Evolutionary conservation across 2,329 filamentous ascomycete species (phyloP).

Genomic region (Hypoxylon sp.): DNA sequence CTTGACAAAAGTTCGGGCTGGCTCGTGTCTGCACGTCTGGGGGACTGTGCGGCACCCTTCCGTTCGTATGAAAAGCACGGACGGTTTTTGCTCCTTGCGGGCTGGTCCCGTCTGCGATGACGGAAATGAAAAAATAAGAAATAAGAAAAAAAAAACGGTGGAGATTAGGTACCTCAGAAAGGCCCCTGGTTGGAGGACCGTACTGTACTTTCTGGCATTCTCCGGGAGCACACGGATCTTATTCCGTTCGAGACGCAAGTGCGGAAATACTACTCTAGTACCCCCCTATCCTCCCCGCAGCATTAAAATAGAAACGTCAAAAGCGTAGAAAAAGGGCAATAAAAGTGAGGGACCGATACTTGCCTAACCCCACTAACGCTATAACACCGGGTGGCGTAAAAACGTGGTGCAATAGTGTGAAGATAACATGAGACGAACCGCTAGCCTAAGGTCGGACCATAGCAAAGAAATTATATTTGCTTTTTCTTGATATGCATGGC

Average conservation of each 20-base stretch:
- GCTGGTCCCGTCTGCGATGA: neutral
- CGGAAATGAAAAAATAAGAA: constrained; percentile 3
- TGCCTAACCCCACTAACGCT: neutral
- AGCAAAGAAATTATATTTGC: neutral
- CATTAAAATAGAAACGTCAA: constrained; percentile 30
- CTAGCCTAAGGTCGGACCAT: neutral
- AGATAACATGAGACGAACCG: constrained; percentile 23
- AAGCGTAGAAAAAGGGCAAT: constrained; percentile 8
- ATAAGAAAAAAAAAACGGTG: neutral
- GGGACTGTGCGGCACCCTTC: constrained; percentile 2
- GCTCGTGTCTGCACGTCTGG: constrained; percentile 25
- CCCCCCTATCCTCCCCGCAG: constrained; percentile 18
- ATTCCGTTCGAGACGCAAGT: constrained; percentile 11
- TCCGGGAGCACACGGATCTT: neutral
- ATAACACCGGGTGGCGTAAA: neutral
- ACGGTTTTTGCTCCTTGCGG: neutral
- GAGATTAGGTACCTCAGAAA: neutral
- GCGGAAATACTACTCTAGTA: neutral
- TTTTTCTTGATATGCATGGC: neutral
- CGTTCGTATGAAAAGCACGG: neutral
- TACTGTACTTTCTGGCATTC: neutral
- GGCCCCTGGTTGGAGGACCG: neutral
- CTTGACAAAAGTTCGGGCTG: constrained; percentile 4
- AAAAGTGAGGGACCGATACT: constrained; percentile 6
- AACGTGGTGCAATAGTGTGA: constrained; percentile 24